phyloP scores from a whole-genome alignment of 805 yeast species.

The Metschnikowia continentalis region DNA sequence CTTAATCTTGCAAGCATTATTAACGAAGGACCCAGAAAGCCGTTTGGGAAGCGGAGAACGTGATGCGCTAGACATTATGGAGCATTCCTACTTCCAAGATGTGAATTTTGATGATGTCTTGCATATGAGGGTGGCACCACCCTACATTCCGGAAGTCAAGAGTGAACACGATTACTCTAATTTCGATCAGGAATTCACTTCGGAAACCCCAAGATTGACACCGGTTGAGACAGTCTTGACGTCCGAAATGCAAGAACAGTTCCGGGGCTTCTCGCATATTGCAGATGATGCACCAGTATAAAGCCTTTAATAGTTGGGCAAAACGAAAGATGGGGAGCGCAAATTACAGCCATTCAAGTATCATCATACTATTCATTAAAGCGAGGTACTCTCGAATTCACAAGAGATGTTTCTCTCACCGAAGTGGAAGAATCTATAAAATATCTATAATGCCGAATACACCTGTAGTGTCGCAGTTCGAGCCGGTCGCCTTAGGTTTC shows the following conservation, averaged over 20 bases:
- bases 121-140: constrained; percentile 70
- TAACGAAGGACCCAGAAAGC: constrained; percentile 80
- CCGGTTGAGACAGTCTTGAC: constrained; percentile 89
- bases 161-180: constrained; percentile 88
- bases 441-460: not conserved
- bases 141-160: constrained; percentile 81
- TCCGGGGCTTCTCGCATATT: constrained; percentile 92
- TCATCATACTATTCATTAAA: not conserved
- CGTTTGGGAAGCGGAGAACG: constrained; percentile 84
- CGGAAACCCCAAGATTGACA: constrained; percentile 90
- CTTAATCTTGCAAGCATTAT: constrained; percentile 82
- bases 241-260: constrained; percentile 88
- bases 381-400: not conserved
- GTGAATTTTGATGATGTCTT: constrained; percentile 86
- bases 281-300: constrained; percentile 51
- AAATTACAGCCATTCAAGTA: not conserved
- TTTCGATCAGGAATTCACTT: constrained; percentile 92
- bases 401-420: not conserved
- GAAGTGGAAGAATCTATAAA: constrained; percentile 1
- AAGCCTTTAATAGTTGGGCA: not conserved
- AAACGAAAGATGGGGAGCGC: not conserved
- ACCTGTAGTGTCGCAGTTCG: constrained; percentile 1
- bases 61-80: constrained; percentile 93
- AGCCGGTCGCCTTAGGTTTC: not conserved
- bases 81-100: constrained; percentile 87